Base-by-base conservation (phyloP, 116 monocot genomes). In the Phalaenopsis hybrid region DNA sequence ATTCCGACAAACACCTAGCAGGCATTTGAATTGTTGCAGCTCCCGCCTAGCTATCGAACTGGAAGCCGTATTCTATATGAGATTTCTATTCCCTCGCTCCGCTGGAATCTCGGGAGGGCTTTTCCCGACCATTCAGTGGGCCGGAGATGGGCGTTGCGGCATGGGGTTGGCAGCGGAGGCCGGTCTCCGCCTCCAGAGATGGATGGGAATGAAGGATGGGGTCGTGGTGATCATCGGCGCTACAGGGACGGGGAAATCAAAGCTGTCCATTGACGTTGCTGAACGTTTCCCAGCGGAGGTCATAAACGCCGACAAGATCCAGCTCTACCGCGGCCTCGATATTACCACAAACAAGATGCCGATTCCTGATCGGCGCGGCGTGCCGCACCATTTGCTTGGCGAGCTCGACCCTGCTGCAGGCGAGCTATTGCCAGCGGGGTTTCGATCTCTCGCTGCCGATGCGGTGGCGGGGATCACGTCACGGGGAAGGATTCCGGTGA, bases 301-400 rank as follows among this genome's bases (percentile, higher is more conserved):
- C 21, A 73, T 93, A 17, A 93, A 93, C 91, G 77, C 91, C 76
- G 93, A 93, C 76, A 93, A 93, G 85, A 93, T 93, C 80, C 93
- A 93, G 85, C 85, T 93, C 12, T 93, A 93, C 85, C 10, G 76
- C 21, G 93, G 91, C 20, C 91, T 93, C 5, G 93, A 93, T 81
- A 81, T 91, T 86, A 93, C 93, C 43, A 93, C 93, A 46, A 93
- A 93, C 83, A 93, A 93, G 84, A 75, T 91, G 21, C 85, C 91
- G 49, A 1, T 84, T 57, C 23, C 77, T 16, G 91, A 93, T 18
- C 91, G 89, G 43, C 68, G 73, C 16, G 81, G 73, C 49, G 81
- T 81, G 73, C 81, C 73, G 81, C 74, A 81, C 73, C 81, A 81
- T 81, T 44, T 81, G 73, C 73, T 81, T 18, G 81, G 93, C 4